These are phyloP conservation scores for Tolypocladium guangdongense DNA, from an alignment of 2,329 filamentous ascomycete genomes.

Conservation along the genomic window DNA sequence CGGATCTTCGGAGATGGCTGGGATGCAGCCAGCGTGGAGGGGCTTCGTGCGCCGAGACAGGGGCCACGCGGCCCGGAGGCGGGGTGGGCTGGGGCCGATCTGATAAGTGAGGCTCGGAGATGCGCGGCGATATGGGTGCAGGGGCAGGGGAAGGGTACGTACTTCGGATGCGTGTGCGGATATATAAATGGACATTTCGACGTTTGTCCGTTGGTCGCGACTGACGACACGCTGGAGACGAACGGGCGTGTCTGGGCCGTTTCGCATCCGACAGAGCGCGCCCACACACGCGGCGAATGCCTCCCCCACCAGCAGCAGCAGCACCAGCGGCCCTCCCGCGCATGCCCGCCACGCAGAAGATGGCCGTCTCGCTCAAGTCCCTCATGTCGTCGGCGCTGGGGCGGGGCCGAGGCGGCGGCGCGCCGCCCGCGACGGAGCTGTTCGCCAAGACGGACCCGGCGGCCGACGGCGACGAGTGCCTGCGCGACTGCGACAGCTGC, in stretches of 20 bases:
- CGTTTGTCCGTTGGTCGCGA: background rate
- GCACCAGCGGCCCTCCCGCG: constrained; percentile 7
- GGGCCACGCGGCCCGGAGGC: background rate
- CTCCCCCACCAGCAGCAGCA: background rate
- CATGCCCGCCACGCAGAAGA: constrained; percentile 26
- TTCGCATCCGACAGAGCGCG: constrained; percentile 2
- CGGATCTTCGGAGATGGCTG: background rate
- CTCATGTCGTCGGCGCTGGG: constrained; percentile 20
- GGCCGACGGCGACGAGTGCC: constrained; percentile 78
- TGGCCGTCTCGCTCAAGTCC: constrained; percentile 28
- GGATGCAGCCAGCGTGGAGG: background rate
- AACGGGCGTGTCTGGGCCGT: background rate
- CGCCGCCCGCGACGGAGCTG: constrained; percentile 33
- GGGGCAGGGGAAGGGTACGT: background rate
- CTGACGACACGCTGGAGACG: no score
- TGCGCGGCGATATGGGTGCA: constrained; percentile 5
- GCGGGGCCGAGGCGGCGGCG: constrained; percentile 11
- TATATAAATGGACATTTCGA: background rate
- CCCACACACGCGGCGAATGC: background rate
- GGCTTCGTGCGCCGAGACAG: background rate
- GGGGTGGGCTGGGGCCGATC: background rate
- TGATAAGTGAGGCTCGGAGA: constrained; percentile 6
- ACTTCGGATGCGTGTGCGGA: background rate
- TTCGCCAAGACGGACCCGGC: constrained; percentile 67
- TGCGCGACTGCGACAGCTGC: constrained; percentile 78